Evolutionary conservation across 805 yeast species (phyloP).

Genomic region (Candida odintsovae): DNA sequence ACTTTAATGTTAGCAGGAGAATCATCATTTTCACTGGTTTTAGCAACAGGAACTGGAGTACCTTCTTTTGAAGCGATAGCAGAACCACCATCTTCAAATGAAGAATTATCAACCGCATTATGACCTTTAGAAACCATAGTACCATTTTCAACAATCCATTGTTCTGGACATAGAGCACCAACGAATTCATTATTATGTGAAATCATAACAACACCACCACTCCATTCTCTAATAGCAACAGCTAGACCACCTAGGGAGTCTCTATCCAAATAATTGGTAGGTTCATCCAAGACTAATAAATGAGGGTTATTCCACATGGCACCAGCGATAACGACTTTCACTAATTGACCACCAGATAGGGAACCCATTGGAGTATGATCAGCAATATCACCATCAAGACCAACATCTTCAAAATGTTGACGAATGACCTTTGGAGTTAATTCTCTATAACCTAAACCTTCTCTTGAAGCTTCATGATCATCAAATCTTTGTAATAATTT

Average conservation of each 20-base stretch:
- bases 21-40: slow-evolving; percentile 62
- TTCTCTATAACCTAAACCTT: slow-evolving; percentile 97
- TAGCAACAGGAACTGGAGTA: slow-evolving; percentile 36
- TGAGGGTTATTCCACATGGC: slow-evolving; percentile 99
- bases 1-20: slow-evolving; percentile 96
- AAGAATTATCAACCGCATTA: slow-evolving; percentile 62
- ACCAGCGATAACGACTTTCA: slow-evolving; percentile 97
- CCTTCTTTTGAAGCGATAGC: slow-evolving; percentile 45
- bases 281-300: slow-evolving; percentile 92
- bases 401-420: slow-evolving; percentile 95
- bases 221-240: slow-evolving; percentile 95
- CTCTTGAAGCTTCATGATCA: slow-evolving; percentile 98
- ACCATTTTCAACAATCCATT: slow-evolving; percentile 96
- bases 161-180: slow-evolving; percentile 97
- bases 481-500: slow-evolving; percentile 94
- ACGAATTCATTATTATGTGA: slow-evolving; percentile 97
- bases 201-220: slow-evolving; percentile 97
- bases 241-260: slow-evolving; percentile 98
- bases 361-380: slow-evolving; percentile 98
- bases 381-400: slow-evolving; percentile 96
- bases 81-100: slow-evolving; percentile 73
- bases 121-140: slow-evolving; percentile 79
- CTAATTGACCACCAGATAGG: slow-evolving; percentile 96
- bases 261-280: slow-evolving; percentile 96
- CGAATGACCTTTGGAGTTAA: slow-evolving; percentile 87